Percentiles rank a stretch among this genome's conserved stretches.
phyloP scores from a whole-genome alignment of 176 grass and related monocot species.

The Carex kokanica region DNA sequence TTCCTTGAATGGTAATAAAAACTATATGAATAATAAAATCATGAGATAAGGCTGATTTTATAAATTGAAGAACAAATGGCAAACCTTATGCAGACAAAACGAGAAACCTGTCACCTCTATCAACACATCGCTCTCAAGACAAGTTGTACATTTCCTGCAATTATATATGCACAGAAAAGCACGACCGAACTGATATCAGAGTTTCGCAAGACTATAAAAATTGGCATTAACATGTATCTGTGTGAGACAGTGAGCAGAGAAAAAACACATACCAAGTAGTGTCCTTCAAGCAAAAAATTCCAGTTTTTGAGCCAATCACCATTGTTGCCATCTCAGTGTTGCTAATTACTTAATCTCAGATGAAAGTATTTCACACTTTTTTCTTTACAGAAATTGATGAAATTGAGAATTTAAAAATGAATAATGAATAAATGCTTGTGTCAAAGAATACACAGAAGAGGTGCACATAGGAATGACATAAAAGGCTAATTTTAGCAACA shows the following conservation, averaged over 20 bases:
- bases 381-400: background rate
- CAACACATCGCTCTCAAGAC: constrained; percentile 15
- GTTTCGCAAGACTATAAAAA: background rate
- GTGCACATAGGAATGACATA: background rate
- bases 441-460: background rate
- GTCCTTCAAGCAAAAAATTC: constrained; percentile 9
- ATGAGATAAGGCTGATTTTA: background rate
- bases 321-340: background rate
- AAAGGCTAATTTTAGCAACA: background rate
- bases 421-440: background rate
- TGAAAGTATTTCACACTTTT: background rate
- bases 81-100: constrained; percentile 25
- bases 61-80: background rate
- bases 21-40: background rate
- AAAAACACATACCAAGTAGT: constrained; percentile 15
- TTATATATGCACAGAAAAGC: background rate
- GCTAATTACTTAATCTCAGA: background rate
- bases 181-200: background rate
- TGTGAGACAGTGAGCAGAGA: background rate
- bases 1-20: background rate
- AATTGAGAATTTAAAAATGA: background rate
- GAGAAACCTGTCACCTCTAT: constrained; percentile 18
- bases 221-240: background rate
- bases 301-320: constrained; percentile 16
- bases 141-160: constrained; percentile 20